phyloP scores from a whole-genome alignment of 2,329 filamentous ascomycete genomes.

The Trichoderma atroviride region DNA sequence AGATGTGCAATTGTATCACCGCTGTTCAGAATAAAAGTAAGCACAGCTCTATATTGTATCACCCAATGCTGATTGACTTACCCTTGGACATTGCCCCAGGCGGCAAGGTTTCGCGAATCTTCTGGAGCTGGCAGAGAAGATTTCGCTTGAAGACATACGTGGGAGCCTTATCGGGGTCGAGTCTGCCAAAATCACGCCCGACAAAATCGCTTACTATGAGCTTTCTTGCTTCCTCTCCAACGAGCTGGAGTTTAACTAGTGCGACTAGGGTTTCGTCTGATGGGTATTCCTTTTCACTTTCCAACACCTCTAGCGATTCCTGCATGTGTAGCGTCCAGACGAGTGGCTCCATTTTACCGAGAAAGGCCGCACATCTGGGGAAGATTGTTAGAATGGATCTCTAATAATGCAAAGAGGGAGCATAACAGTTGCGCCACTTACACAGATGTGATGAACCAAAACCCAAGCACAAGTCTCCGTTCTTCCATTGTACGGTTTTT shows the following conservation, averaged over 20 bases:
- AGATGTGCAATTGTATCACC: slow-evolving; percentile 37
- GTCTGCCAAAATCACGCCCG: slow-evolving; percentile 36
- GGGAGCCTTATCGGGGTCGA: slow-evolving; percentile 34
- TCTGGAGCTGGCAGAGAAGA: slow-evolving; percentile 36
- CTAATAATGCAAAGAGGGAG: neutral
- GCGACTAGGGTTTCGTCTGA: slow-evolving; percentile 52
- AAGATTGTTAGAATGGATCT: neutral
- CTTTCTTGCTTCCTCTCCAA: slow-evolving; percentile 45
- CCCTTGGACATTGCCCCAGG: slow-evolving; percentile 34
- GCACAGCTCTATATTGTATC: no score
- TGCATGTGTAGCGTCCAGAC: slow-evolving; percentile 63
- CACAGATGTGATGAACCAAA: slow-evolving; percentile 48
- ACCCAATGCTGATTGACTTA: slow-evolving; percentile 29
- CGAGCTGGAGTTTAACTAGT: slow-evolving; percentile 43
- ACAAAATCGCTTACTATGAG: slow-evolving; percentile 38
- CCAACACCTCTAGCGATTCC: slow-evolving; percentile 54
- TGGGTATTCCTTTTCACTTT: slow-evolving; percentile 48
- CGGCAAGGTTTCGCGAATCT: slow-evolving; percentile 34
- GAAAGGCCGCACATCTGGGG: slow-evolving; percentile 41
- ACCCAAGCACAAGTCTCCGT: slow-evolving; percentile 51
- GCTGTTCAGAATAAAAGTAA: slow-evolving; percentile 32
- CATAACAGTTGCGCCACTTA: slow-evolving; percentile 30
- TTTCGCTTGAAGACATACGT: slow-evolving; percentile 40
- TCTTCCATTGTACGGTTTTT: slow-evolving; percentile 52
- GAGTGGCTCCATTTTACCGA: slow-evolving; percentile 54